Conservation (phyloP, 768 basidiomycete species). For the Suillus subalutaceus region DNA sequence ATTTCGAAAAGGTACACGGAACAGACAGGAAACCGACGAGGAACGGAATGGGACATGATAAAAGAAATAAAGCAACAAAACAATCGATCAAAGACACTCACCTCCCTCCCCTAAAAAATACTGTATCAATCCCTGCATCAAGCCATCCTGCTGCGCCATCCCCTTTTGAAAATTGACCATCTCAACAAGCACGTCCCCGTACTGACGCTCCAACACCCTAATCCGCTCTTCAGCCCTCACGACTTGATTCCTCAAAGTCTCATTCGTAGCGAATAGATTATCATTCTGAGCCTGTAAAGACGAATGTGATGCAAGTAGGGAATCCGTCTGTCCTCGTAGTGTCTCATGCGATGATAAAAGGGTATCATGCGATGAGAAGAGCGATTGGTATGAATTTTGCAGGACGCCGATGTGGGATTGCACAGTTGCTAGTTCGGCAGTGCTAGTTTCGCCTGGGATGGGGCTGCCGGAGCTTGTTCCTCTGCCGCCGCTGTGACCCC, state of each 20-base stretch:
- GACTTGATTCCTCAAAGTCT: constrained; percentile 32
- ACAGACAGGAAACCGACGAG: constrained; percentile 11
- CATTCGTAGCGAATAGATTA: constrained; percentile 28
- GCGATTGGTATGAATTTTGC: constrained; percentile 31
- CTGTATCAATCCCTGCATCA: constrained; percentile 81
- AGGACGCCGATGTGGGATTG: constrained; percentile 33
- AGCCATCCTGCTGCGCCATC: constrained; percentile 81
- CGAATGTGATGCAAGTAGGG: constrained; percentile 33
- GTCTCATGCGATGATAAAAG: constrained; percentile 33
- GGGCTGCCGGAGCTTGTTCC: constrained; percentile 9
- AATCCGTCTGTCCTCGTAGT: constrained; percentile 38
- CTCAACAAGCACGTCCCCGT: constrained; percentile 69
- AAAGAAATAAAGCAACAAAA: not conserved
- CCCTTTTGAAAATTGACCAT: constrained; percentile 74
- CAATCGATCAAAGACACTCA: constrained; percentile 41
- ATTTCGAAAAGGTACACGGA: constrained; percentile 1
- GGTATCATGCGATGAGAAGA: constrained; percentile 31
- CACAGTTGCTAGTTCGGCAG: constrained; percentile 27
- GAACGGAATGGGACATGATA: not conserved
- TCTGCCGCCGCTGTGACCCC: not conserved
- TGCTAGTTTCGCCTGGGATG: constrained; percentile 10
- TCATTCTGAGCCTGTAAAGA: constrained; percentile 34
- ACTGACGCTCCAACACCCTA: constrained; percentile 60
- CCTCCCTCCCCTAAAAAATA: constrained; percentile 78
- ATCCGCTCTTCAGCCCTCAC: constrained; percentile 52